Conservation (phyloP, 768 basidiomycete species). For the Paxillus ammoniavirescens region DNA sequence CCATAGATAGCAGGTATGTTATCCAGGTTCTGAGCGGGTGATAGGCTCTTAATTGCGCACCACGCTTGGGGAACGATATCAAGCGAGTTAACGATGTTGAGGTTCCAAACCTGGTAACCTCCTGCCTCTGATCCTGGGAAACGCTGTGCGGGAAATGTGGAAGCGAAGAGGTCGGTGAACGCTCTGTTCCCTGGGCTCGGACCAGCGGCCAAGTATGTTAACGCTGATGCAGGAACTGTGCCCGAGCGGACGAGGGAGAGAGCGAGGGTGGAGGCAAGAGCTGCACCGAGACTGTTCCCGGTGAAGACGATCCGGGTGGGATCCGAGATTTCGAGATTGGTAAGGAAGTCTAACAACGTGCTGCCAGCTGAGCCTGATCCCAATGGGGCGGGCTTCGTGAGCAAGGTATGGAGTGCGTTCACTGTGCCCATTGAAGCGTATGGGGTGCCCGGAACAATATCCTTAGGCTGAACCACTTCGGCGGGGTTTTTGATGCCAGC, state of each 20-base stretch:
- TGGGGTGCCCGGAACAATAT: neutral
- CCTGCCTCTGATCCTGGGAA: neutral
- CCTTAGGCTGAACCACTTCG: neutral
- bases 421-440: slow-evolving; percentile 5
- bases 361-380: neutral
- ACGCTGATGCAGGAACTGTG: neutral
- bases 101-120: slow-evolving; percentile 15
- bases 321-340: neutral
- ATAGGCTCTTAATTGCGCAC: neutral
- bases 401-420: neutral
- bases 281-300: slow-evolving; percentile 12
- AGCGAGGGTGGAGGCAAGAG: slow-evolving; percentile 11
- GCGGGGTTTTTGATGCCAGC: neutral
- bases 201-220: slow-evolving; percentile 10
- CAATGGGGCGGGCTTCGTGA: neutral
- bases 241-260: slow-evolving; percentile 6
- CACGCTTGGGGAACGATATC: slow-evolving; percentile 16
- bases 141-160: neutral
- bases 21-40: slow-evolving; percentile 8
- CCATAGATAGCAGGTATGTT: slow-evolving; percentile 16
- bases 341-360: slow-evolving; percentile 10
- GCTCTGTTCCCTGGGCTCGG: slow-evolving; percentile 10
- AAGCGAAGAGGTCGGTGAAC: slow-evolving; percentile 4
- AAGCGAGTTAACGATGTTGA: slow-evolving; percentile 15
- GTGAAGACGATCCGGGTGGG: slow-evolving; percentile 2